Evolutionary conservation across 192 early-diverging fungal species (phyloP).

Genomic region (Jimgerdemannia flammicorona): DNA sequence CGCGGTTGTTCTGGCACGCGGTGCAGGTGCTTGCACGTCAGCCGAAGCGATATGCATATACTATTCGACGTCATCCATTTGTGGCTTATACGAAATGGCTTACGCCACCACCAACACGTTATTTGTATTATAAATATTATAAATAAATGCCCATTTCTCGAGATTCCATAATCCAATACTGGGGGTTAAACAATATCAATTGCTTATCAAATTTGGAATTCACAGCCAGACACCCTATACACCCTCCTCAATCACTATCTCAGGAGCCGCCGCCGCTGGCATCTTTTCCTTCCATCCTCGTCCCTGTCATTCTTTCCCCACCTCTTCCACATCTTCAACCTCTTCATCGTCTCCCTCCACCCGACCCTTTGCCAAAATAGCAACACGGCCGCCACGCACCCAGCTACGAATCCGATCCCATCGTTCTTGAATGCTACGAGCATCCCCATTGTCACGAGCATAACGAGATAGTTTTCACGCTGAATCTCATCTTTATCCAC

Average conservation of each 20-base stretch:
- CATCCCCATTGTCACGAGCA: constrained; percentile 65
- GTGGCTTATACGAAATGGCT: too few relatives aligned
- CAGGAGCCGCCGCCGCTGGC: background rate
- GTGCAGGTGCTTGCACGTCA: too few relatives aligned
- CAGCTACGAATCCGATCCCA: constrained; percentile 75
- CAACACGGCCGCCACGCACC: constrained; percentile 39
- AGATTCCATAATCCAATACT: too few relatives aligned
- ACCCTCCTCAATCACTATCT: constrained; percentile 12
- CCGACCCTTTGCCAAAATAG: constrained; percentile 15
- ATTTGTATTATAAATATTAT: too few relatives aligned
- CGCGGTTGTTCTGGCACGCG: too few relatives aligned
- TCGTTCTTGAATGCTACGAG: constrained; percentile 78
- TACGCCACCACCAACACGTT: too few relatives aligned
- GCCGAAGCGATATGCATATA: too few relatives aligned
- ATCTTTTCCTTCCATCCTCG: background rate
- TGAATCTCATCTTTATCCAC: constrained; percentile 36
- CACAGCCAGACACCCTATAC: background rate
- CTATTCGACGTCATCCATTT: too few relatives aligned
- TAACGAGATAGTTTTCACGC: constrained; percentile 60
- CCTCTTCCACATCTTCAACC: background rate
- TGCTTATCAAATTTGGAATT: too few relatives aligned
- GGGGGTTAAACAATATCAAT: too few relatives aligned
- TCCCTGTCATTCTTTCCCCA: background rate
- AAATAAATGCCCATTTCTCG: too few relatives aligned
- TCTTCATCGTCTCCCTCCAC: background rate